Base-by-base conservation (phyloP, 805 yeast species). In the Saturnispora quitensis region DNA sequence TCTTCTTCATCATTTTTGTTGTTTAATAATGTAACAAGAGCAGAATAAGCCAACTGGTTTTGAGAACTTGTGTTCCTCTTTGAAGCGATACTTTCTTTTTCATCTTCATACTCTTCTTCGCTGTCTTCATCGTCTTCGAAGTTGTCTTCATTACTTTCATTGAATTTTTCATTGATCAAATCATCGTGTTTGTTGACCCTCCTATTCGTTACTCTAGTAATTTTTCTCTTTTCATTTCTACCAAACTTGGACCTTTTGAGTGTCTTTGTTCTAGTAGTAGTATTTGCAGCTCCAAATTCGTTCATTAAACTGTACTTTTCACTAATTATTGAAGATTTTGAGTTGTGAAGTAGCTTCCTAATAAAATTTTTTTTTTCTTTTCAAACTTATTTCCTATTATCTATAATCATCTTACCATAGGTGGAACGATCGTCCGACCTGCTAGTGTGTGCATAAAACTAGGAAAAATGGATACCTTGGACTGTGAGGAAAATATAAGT, bases 171-270 rank as follows among this genome's bases (percentile, higher is more conserved):
- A 17, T 61, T 66, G 7, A 60, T 64, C 0, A 51, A 56, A 22
- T 59, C 34, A 46, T 49, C 35, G 52, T 50, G 47, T 38, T 8
- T 53, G 33, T 56, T 55, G 18, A 15, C 20, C 46, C 47, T 24
- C 40, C 56, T 53, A 56, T 73, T 67, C 1, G 79, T 68, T 3
- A 82, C 74, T 66, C 87, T 75, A 8, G 78, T 77, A 28, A 84
- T 77, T 3, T 71, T 70, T 64, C 93, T 74, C 60, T 80, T 61
- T 54, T 81, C 81, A 48, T 73, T 73, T 63, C 93, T 73, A 3
- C 91, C 93, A 55, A 65, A 70, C 57, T 56, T 57, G 46, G 45
- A 48, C 35, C 52, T 51, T 40, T 53, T 50, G 13, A 18, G 33
- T 15, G 46, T 45, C 7, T 13, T 27, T 15, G 45, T 35, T 10